phyloP scores from a whole-genome alignment of 768 basidiomycete species.

The Tricholoma furcatifolium region DNA sequence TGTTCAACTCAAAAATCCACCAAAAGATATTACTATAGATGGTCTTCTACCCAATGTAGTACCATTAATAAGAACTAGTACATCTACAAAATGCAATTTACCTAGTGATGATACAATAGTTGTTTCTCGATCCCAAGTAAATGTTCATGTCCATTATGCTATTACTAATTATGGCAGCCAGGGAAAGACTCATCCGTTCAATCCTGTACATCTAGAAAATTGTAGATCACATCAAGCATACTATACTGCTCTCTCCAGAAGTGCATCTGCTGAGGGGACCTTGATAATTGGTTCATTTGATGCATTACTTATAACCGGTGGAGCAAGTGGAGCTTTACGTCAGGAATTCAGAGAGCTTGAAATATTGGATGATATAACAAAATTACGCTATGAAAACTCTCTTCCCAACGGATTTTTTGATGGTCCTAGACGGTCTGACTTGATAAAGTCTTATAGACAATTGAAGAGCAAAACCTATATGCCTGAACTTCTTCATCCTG shows the following conservation, averaged over 20 bases:
- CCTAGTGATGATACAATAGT: too few relatives aligned
- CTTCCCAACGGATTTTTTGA: not conserved
- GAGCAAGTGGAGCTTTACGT: slow-evolving; percentile 20
- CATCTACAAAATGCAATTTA: too few relatives aligned
- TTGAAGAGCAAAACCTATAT: too few relatives aligned
- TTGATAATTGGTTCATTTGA: slow-evolving; percentile 29
- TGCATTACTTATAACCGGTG: slow-evolving; percentile 20
- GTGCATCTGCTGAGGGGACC: slow-evolving; percentile 25
- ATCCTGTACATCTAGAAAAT: slow-evolving; percentile 13
- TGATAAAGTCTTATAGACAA: too few relatives aligned
- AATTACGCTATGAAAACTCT: slow-evolving; percentile 18
- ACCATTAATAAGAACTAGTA: too few relatives aligned
- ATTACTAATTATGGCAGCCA: slow-evolving; percentile 29
- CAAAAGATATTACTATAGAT: not conserved
- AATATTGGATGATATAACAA: slow-evolving; percentile 33
- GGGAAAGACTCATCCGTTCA: slow-evolving; percentile 24
- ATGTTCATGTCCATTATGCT: too few relatives aligned
- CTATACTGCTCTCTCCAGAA: slow-evolving; percentile 29
- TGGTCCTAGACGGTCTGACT: not conserved
- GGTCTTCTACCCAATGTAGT: not conserved
- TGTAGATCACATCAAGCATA: slow-evolving; percentile 19
- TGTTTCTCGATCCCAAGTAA: too few relatives aligned
- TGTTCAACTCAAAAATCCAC: too few relatives aligned
- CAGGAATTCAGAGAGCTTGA: slow-evolving; percentile 36
- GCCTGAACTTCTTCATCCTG: not conserved